These are phyloP conservation scores for Madurella fahalii DNA, from an alignment of 2,329 filamentous ascomycete genomes.

Conservation along the genomic window DNA sequence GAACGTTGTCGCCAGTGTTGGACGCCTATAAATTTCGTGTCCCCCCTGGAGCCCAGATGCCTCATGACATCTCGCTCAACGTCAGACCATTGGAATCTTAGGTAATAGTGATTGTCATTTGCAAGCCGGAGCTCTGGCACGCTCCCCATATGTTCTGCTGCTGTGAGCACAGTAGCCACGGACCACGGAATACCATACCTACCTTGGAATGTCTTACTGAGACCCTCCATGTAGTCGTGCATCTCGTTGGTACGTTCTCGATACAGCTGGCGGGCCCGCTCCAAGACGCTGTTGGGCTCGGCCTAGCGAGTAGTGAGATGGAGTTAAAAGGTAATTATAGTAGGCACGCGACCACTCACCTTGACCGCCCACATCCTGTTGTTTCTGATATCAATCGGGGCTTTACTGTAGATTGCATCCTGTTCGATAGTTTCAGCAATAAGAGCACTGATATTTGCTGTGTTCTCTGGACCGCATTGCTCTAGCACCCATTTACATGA, in stretches of 20 bases:
- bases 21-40: neutral
- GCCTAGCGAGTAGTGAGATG: conserved; percentile 46
- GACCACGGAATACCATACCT: neutral
- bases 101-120: conserved; percentile 31
- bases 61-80: conserved; percentile 15
- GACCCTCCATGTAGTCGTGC: conserved; percentile 15
- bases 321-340: neutral
- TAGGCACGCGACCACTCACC: conserved; percentile 35
- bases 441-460: conserved; percentile 55
- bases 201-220: conserved; percentile 15
- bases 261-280: conserved; percentile 13
- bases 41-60: conserved; percentile 48
- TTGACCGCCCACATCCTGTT: conserved; percentile 89
- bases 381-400: conserved; percentile 80
- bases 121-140: conserved; percentile 15
- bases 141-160: conserved; percentile 7
- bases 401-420: conserved; percentile 72
- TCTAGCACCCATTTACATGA: conserved; percentile 61
- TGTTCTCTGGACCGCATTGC: conserved; percentile 62
- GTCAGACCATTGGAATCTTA: conserved; percentile 54
- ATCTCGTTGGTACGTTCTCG: conserved; percentile 8
- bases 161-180: neutral
- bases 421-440: conserved; percentile 73
- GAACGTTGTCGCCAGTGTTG: conserved; percentile 1
- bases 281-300: conserved; percentile 74